Evolutionary conservation across 169 alveolate species (phyloP).

Genomic region (Eimeria tenella): DNA sequence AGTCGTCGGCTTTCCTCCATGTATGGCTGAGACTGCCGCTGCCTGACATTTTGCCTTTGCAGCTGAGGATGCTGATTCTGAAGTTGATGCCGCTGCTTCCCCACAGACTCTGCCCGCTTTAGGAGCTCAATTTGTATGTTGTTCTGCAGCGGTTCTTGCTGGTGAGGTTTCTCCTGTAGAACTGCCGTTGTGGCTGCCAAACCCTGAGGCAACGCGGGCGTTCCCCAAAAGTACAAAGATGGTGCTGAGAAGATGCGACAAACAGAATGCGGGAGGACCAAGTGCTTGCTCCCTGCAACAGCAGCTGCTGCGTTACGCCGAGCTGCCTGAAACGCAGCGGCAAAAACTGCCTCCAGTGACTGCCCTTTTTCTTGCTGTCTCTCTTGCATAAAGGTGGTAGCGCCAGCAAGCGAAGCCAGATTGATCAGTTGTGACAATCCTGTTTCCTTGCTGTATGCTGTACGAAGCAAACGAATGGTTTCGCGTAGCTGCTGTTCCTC

Average conservation of each 20-base stretch:
- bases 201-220: slow-evolving; percentile 10
- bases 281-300: neutral
- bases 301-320: slow-evolving; percentile 56
- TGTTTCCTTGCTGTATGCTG: slow-evolving; percentile 40
- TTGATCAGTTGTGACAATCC: slow-evolving; percentile 35
- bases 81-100: neutral
- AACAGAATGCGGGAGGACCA: slow-evolving; percentile 12
- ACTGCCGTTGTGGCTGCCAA: neutral
- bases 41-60: neutral
- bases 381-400: slow-evolving; percentile 16
- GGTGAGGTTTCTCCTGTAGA: neutral
- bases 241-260: slow-evolving; percentile 1
- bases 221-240: neutral
- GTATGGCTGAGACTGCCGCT: neutral
- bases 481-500: neutral
- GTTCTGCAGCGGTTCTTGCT: neutral
- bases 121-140: neutral
- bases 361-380: neutral
- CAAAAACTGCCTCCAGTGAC: neutral
- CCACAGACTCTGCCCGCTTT: neutral
- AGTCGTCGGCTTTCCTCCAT: neutral
- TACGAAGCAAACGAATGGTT: neutral
- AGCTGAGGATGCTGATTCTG: neutral
- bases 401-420: slow-evolving; percentile 25
- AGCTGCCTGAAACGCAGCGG: slow-evolving; percentile 4